Evolutionary conservation across 352 stramenopile species (phyloP).

Genomic region (Phytophthora uliginosa): DNA sequence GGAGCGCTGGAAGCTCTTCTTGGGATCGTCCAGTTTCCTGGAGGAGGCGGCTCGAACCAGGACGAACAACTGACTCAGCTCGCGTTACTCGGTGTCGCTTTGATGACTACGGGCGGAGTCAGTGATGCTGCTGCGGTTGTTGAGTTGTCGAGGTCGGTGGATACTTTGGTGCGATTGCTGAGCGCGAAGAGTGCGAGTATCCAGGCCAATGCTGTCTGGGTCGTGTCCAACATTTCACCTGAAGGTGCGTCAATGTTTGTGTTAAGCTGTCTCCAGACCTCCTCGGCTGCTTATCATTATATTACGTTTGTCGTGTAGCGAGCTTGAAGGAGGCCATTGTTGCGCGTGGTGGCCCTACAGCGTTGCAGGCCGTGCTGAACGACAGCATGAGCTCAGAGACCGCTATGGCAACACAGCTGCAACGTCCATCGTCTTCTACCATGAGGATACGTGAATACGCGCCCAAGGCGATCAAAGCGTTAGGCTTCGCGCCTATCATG

Average conservation of each 20-base stretch:
- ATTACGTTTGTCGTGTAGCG: slow-evolving; percentile 28
- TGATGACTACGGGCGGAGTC: slow-evolving; percentile 63
- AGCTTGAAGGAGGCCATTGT: slow-evolving; percentile 63
- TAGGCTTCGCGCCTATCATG: slow-evolving; percentile 67
- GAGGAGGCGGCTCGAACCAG: slow-evolving; percentile 15
- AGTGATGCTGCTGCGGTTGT: slow-evolving; percentile 36
- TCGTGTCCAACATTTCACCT: slow-evolving; percentile 77
- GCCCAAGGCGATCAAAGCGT: slow-evolving; percentile 75
- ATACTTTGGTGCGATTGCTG: slow-evolving; percentile 56
- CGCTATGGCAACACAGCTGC: background rate
- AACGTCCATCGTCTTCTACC: slow-evolving; percentile 59
- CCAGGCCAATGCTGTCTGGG: slow-evolving; percentile 81
- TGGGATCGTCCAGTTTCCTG: slow-evolving; percentile 24
- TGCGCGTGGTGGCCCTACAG: slow-evolving; percentile 59
- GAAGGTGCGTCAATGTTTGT: slow-evolving; percentile 51
- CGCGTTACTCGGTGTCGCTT: slow-evolving; percentile 65
- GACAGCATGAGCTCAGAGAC: slow-evolving; percentile 42
- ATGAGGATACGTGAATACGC: slow-evolving; percentile 83
- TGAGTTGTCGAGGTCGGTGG: slow-evolving; percentile 48
- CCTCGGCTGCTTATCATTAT: background rate
- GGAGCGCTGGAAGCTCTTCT: slow-evolving; percentile 57
- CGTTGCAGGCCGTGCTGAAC: slow-evolving; percentile 72
- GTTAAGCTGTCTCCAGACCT: background rate
- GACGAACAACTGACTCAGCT: slow-evolving; percentile 78
- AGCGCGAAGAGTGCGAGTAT: slow-evolving; percentile 62